Percentiles rank a stretch among this genome's conserved stretches.
Evolutionary conservation across 2,329 filamentous ascomycete species (phyloP).

Genomic region (Dactylellina sp.): DNA sequence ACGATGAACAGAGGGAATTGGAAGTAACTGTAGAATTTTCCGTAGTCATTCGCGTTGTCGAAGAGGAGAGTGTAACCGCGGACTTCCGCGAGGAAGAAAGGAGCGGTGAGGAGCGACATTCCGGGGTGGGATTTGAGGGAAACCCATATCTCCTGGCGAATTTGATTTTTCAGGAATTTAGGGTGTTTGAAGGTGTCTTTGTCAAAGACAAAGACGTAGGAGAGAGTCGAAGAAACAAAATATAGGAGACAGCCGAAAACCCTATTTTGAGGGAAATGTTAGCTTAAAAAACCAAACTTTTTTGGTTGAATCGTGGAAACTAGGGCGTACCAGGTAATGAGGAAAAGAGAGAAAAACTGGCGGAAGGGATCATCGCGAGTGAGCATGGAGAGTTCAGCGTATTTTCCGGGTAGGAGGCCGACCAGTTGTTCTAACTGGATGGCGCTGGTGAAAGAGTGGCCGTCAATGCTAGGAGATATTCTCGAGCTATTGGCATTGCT

Average conservation of each 20-base stretch:
- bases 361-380: conserved; percentile 80
- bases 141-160: conserved; percentile 85
- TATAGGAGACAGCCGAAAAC: conserved; percentile 86
- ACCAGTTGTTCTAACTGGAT: conserved; percentile 63
- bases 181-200: conserved; percentile 89
- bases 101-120: conserved; percentile 84
- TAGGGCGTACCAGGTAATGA: conserved; percentile 81
- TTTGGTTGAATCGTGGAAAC: neutral
- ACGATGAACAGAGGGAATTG: conserved; percentile 89
- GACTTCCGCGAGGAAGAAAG: conserved; percentile 84
- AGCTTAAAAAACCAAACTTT: too few relatives aligned
- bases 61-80: conserved; percentile 89
- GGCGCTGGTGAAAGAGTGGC: conserved; percentile 35
- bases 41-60: conserved; percentile 79
- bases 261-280: conserved; percentile 67
- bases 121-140: conserved; percentile 79
- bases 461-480: conserved; percentile 63
- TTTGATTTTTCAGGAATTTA: conserved; percentile 94
- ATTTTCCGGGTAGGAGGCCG: conserved; percentile 75
- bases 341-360: conserved; percentile 79
- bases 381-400: conserved; percentile 82
- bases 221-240: conserved; percentile 83
- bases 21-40: conserved; percentile 78
- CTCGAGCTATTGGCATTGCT: conserved; percentile 71
- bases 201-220: conserved; percentile 90